Percentiles rank a stretch among this genome's conserved stretches.
These are phyloP conservation scores for Hypoxylon sp. DNA, from an alignment of 2,329 filamentous ascomycete genomes.

Conservation along the genomic window DNA sequence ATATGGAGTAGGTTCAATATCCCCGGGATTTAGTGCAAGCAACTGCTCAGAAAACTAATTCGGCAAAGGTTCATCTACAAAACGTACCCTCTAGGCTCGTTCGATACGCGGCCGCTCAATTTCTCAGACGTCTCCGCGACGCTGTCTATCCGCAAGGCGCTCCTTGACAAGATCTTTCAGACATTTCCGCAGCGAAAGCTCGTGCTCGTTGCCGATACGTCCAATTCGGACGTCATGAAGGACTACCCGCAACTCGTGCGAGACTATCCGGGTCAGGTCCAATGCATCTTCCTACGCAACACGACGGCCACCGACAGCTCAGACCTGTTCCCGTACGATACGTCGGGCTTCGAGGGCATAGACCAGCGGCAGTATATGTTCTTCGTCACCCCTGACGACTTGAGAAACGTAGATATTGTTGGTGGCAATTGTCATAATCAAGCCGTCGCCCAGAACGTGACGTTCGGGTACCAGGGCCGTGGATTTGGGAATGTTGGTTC, in stretches of 20 bases:
- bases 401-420: slow-evolving; percentile 73
- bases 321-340: slow-evolving; percentile 81
- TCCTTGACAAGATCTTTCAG: slow-evolving; percentile 78
- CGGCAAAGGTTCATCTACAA: slow-evolving; percentile 73
- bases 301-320: slow-evolving; percentile 75
- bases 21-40: neutral
- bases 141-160: slow-evolving; percentile 75
- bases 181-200: slow-evolving; percentile 82
- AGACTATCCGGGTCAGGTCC: slow-evolving; percentile 77
- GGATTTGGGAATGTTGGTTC: slow-evolving; percentile 54
- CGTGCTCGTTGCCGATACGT: slow-evolving; percentile 80
- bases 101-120: slow-evolving; percentile 83
- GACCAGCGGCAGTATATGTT: slow-evolving; percentile 82
- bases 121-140: slow-evolving; percentile 82
- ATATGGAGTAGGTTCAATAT: slow-evolving; percentile 69
- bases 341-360: slow-evolving; percentile 75
- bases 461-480: slow-evolving; percentile 74
- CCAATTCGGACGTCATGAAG: slow-evolving; percentile 81
- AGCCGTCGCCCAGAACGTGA: slow-evolving; percentile 76
- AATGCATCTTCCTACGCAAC: slow-evolving; percentile 83
- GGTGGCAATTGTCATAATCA: slow-evolving; percentile 76
- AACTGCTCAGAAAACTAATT: neutral
- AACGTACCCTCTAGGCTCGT: slow-evolving; percentile 81
- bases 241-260: slow-evolving; percentile 71
- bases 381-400: slow-evolving; percentile 78